Conservation (phyloP, 192 early-diverging fungal genomes). For the Rhizophagus prolifer region DNA sequence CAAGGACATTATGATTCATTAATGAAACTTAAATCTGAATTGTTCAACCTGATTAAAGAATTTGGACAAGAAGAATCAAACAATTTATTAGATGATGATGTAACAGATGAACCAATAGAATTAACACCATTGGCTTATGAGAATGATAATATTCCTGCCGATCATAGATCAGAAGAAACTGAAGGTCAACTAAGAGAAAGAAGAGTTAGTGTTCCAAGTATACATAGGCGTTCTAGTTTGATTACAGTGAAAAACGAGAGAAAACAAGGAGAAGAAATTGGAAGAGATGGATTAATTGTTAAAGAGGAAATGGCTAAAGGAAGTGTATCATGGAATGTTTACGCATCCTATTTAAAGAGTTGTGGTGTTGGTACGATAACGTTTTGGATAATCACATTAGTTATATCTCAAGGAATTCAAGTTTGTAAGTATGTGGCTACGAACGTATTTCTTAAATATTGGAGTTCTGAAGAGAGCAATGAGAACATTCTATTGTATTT, state of each 20-base stretch:
- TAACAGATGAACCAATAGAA: conserved; percentile 27
- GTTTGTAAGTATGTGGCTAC: conserved; percentile 36
- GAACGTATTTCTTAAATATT: conserved; percentile 71
- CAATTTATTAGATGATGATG: no score
- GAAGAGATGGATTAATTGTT: conserved; percentile 59
- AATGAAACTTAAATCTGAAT: conserved; percentile 58
- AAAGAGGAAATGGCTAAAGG: conserved; percentile 85
- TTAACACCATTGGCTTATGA: conserved; percentile 27
- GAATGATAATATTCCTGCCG: conserved; percentile 33
- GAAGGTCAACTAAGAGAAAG: conserved; percentile 27
- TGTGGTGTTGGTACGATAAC: conserved; percentile 63
- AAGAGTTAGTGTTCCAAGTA: conserved; percentile 41
- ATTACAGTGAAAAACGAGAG: conserved; percentile 38
- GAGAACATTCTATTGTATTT: conserved; percentile 62
- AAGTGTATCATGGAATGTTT: conserved; percentile 77
- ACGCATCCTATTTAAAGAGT: conserved; percentile 75
- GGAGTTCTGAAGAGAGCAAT: conserved; percentile 54
- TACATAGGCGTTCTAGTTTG: conserved; percentile 57
- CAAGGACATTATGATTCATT: conserved; percentile 67
- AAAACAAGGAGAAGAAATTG: conserved; percentile 27
- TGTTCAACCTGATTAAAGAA: conserved; percentile 71
- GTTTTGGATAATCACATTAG: conserved; percentile 58
- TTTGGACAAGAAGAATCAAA: conserved; percentile 57
- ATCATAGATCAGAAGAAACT: background rate
- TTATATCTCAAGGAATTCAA: conserved; percentile 55